Evolutionary conservation across 768 basidiomycete genomes (phyloP).

Genomic region (Trametes gibbosa): DNA sequence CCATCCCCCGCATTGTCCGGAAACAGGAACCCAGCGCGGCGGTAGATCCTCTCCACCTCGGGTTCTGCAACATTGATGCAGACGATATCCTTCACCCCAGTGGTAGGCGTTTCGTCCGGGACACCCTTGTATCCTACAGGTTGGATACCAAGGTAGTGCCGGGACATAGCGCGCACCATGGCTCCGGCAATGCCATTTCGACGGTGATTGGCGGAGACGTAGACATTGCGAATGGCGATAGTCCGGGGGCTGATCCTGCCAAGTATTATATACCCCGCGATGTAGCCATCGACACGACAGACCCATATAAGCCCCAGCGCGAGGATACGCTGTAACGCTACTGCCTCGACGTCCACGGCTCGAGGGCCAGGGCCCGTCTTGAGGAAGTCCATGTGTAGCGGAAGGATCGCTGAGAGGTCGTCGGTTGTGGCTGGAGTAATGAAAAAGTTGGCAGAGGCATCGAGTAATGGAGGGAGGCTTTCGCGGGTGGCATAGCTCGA

Average conservation of each 20-base stretch:
- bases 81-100: slow-evolving; percentile 13
- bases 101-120: background rate
- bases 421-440: background rate
- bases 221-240: slow-evolving; percentile 23
- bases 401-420: background rate
- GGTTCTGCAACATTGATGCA: slow-evolving; percentile 1
- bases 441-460: background rate
- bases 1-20: background rate
- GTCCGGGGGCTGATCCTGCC: background rate
- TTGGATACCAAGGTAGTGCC: slow-evolving; percentile 20
- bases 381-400: background rate
- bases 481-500: slow-evolving; percentile 7
- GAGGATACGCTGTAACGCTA: background rate
- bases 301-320: background rate
- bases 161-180: slow-evolving; percentile 16
- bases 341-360: background rate
- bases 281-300: background rate
- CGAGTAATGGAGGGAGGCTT: background rate
- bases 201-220: slow-evolving; percentile 15
- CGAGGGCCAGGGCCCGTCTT: background rate
- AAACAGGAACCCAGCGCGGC: slow-evolving; percentile 5
- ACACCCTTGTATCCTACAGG: slow-evolving; percentile 7
- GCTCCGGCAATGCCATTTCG: slow-evolving; percentile 21
- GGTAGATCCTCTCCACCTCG: slow-evolving; percentile 1
- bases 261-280: background rate